Evolutionary conservation across 2,329 filamentous ascomycete species (phyloP).

Genomic region (Pyrenophora graminea): DNA sequence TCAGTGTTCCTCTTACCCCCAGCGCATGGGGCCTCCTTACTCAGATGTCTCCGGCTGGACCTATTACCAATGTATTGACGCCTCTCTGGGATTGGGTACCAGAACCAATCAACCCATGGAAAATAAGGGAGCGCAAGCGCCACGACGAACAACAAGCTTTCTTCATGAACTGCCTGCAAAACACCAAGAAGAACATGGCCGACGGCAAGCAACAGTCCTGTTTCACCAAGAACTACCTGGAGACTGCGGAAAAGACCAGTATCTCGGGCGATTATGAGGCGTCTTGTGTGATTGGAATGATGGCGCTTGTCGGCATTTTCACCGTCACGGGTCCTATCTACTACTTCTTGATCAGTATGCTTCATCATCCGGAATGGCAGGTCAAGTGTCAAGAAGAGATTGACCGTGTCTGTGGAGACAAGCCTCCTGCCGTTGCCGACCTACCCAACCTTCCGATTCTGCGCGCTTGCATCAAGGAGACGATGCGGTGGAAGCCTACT

Average conservation of each 20-base stretch:
- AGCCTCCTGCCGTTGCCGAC: slow-evolving; percentile 42
- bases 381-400: slow-evolving; percentile 42
- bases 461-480: slow-evolving; percentile 54
- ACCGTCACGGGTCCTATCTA: slow-evolving; percentile 46
- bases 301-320: slow-evolving; percentile 47
- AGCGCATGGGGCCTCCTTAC: slow-evolving; percentile 61
- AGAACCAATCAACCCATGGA: slow-evolving; percentile 58
- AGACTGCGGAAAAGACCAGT: slow-evolving; percentile 48
- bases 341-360: slow-evolving; percentile 46
- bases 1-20: slow-evolving; percentile 55
- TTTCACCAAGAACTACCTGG: slow-evolving; percentile 41
- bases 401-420: slow-evolving; percentile 33
- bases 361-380: slow-evolving; percentile 45
- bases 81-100: slow-evolving; percentile 59
- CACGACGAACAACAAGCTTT: slow-evolving; percentile 59
- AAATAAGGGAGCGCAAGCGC: slow-evolving; percentile 56
- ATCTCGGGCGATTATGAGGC: slow-evolving; percentile 46
- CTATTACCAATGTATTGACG: slow-evolving; percentile 61
- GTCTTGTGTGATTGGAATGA: slow-evolving; percentile 47
- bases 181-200: slow-evolving; percentile 41
- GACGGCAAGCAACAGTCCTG: slow-evolving; percentile 40
- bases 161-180: slow-evolving; percentile 56
- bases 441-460: slow-evolving; percentile 50
- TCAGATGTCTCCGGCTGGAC: slow-evolving; percentile 62
- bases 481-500: slow-evolving; percentile 53